phyloP scores from a whole-genome alignment of 768 basidiomycete genomes.

The Pisolithus orientalis region DNA sequence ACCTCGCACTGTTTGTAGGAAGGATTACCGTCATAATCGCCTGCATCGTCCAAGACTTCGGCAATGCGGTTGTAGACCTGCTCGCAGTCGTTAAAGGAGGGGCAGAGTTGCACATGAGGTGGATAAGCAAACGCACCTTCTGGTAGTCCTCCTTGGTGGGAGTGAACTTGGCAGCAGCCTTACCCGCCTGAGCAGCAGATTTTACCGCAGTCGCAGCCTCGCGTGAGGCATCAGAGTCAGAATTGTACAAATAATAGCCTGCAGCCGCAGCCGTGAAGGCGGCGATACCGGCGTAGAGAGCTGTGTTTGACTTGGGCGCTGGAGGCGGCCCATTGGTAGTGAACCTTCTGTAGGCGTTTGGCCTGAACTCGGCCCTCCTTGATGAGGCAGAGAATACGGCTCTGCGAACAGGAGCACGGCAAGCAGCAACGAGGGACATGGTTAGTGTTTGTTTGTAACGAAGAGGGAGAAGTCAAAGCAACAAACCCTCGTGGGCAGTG shows the following conservation, averaged over 20 bases:
- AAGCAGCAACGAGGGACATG: constrained; percentile 50
- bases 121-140: constrained; percentile 45
- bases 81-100: background rate
- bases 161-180: constrained; percentile 61
- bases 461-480: too few relatives aligned
- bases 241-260: constrained; percentile 56
- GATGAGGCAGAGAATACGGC: constrained; percentile 27
- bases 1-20: background rate
- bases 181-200: constrained; percentile 55
- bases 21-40: constrained; percentile 70
- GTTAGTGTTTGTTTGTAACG: constrained; percentile 2
- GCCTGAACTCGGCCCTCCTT: constrained; percentile 29
- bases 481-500: too few relatives aligned
- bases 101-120: background rate
- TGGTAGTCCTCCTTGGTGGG: constrained; percentile 84
- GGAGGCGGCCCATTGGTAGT: constrained; percentile 45
- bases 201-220: constrained; percentile 51
- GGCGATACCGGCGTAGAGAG: constrained; percentile 56
- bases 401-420: constrained; percentile 48
- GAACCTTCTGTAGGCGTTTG: constrained; percentile 47
- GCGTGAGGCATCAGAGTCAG: constrained; percentile 39
- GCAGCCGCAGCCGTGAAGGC: constrained; percentile 54
- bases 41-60: constrained; percentile 63
- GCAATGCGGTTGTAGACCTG: constrained; percentile 91
- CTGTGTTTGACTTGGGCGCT: constrained; percentile 47